These are phyloP conservation scores for Metschnikowia dekortorum DNA, from an alignment of 805 yeast genomes.

Conservation along the genomic window DNA sequence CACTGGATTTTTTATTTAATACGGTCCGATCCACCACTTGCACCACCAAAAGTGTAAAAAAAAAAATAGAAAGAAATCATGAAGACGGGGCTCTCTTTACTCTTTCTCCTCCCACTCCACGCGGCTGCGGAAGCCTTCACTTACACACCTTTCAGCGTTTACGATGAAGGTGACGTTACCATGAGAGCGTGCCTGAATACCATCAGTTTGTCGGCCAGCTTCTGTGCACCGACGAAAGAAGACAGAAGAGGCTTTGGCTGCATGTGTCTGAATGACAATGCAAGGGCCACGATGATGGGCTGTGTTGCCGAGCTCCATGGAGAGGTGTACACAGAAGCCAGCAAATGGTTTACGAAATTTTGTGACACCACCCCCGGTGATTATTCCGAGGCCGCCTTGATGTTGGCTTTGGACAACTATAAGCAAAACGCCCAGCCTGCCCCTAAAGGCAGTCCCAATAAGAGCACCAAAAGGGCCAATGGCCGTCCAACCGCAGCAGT, in stretches of 20 bases:
- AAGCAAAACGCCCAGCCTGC: neutral
- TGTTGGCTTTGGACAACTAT: neutral
- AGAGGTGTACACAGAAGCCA: neutral
- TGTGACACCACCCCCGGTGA: neutral
- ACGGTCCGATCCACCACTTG: neutral
- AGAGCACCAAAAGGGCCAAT: neutral
- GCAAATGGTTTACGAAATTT: neutral
- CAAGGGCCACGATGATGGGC: conserved; percentile 5
- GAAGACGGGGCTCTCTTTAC: neutral
- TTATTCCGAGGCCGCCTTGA: neutral
- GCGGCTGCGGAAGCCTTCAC: conserved; percentile 1
- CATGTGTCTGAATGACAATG: conserved; percentile 5
- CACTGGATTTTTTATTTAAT: neutral
- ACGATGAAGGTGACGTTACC: conserved; percentile 1
- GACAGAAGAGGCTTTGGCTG: conserved; percentile 1
- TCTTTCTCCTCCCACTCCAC: neutral
- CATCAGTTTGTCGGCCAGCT: neutral
- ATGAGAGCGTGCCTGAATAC: conserved; percentile 1
- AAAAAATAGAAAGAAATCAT: neutral
- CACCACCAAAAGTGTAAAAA: too few relatives aligned
- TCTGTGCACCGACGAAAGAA: neutral
- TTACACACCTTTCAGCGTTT: conserved; percentile 1
- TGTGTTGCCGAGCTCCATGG: conserved; percentile 3
- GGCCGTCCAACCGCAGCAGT: neutral
- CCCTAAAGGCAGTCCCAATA: neutral